Evolutionary conservation across 2,329 filamentous ascomycete genomes (phyloP), one percentile per base, ranked within the genome.

Genomic region (Microsporum ferrugineum): DNA sequence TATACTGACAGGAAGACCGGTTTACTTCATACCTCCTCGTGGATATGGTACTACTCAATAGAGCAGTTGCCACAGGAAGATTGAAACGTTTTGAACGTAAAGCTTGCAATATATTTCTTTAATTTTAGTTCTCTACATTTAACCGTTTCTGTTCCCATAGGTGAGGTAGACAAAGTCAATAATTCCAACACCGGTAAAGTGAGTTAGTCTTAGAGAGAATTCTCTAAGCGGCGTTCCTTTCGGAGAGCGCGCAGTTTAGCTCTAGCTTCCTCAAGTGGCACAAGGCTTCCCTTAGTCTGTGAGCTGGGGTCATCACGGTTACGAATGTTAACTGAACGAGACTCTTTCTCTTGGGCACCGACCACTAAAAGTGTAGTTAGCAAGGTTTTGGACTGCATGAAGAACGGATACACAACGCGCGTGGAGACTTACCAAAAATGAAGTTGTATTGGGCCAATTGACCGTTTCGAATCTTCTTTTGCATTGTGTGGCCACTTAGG

Each of bases 301-400:
- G 81, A 84, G 47, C 78, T 76, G 17, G 80, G 82, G 66, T 85
- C 82, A 67, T 87, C 84, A 58, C 84, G 76, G 71, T 86, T 86
- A 47, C 84, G 78, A 67, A 86, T 83, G 70, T 86, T 87, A 64
- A 86, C 82, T 2, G 80, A 78, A 62, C 81, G 76, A 23, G 74
- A 75, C 65, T 84, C 79, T 71, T 79, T 80, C 74, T 87, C 84
- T 68, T 83, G 76, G 2, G 82, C 83, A 61, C 84, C 84, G 17
- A 87, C 82, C 39, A 87, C 84, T 78, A 65, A 58, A 43, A 6
- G 31, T 2, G 14, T 23, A 17, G 51, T 55, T 38, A 10, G 43
- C 34, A 27, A 7, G 27, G 17, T 33, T 29, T n/a, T n/a, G n/a
- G 7, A 6, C 7, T 38, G 34, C 31, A 17, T 49, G 39, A 14